A percentile compares a stretch with the other conserved stretches of the same genome.
Evolutionary conservation across 768 basidiomycete genomes (phyloP).

Genomic region (Auriscalpium orientale): DNA sequence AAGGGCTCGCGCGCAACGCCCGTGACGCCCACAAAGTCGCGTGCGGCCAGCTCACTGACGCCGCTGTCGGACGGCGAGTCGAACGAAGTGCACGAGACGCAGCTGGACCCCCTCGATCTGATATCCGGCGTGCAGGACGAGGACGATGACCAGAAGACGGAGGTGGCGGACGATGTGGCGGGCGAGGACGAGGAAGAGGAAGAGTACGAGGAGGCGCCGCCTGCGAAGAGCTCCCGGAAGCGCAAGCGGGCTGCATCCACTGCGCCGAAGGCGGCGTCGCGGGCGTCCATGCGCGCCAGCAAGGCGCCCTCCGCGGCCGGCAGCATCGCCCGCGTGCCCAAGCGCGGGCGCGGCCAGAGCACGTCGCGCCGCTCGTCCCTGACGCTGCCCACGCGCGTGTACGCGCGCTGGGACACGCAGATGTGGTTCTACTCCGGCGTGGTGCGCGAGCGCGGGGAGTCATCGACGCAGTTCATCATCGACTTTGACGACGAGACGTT

Average conservation of each 20-base stretch:
- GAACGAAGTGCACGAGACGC: background rate
- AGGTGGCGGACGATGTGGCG: conserved; percentile 36
- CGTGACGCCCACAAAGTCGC: background rate
- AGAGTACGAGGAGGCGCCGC: conserved; percentile 3
- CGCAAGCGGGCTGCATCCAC: conserved; percentile 33
- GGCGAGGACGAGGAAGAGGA: conserved; percentile 24
- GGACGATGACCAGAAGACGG: conserved; percentile 31
- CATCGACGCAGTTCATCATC: conserved; percentile 34
- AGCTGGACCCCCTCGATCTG: background rate
- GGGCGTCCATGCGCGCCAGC: conserved; percentile 12
- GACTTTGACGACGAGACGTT: conserved; percentile 61
- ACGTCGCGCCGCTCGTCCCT: conserved; percentile 3
- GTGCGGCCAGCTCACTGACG: background rate
- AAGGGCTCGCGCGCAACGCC: background rate
- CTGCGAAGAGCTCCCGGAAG: conserved; percentile 30
- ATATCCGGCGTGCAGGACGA: background rate
- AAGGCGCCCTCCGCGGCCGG: conserved; percentile 17
- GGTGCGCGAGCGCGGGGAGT: conserved; percentile 29
- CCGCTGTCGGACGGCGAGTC: background rate
- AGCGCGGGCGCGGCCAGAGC: conserved; percentile 15
- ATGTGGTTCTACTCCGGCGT: conserved; percentile 56
- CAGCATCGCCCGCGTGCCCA: conserved; percentile 9
- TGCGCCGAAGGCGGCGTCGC: conserved; percentile 20
- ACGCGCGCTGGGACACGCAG: conserved; percentile 59
- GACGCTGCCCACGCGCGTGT: conserved; percentile 47